Percentiles rank a stretch among this genome's conserved stretches.
Evolutionary conservation across 1,139 yeast species (phyloP).

Genomic region (Taphrina pruni): DNA sequence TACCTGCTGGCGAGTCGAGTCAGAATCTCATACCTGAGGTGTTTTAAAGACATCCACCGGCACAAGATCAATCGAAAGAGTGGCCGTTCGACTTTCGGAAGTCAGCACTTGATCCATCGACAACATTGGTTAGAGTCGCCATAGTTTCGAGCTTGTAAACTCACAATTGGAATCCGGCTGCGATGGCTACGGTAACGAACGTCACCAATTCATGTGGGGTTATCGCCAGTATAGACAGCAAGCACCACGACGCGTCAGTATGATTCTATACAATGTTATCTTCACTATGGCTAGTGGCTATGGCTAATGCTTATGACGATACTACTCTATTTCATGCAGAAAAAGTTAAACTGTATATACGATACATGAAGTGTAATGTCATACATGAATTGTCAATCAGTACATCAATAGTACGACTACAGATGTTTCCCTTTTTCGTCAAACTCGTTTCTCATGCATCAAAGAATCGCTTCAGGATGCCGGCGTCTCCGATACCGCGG

Average conservation of each 20-base stretch:
- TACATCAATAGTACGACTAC: slow-evolving; percentile 1
- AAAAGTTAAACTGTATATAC: not conserved
- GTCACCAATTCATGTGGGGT: not conserved
- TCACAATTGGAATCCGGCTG: not conserved
- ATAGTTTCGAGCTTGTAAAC: too few relatives aligned
- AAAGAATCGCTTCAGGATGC: slow-evolving; percentile 53
- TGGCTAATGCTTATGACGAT: not conserved
- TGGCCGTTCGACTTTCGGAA: too few relatives aligned
- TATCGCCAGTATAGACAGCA: too few relatives aligned
- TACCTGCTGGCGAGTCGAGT: not conserved
- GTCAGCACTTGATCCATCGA: too few relatives aligned
- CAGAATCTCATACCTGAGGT: not conserved
- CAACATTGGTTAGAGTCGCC: too few relatives aligned
- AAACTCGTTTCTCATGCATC: slow-evolving; percentile 31
- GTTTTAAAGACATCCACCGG: not conserved
- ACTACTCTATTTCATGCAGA: not conserved
- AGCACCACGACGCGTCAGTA: too few relatives aligned
- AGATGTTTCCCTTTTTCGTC: not conserved
- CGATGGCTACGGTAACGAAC: not conserved
- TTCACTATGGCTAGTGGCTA: not conserved
- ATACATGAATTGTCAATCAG: not conserved
- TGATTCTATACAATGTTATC: too few relatives aligned
- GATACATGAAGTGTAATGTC: not conserved
- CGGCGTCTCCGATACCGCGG: slow-evolving; percentile 54
- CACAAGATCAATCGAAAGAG: too few relatives aligned